phyloP scores from a whole-genome alignment of 805 yeast genomes.

The Wickerhamiella domercqiae region DNA sequence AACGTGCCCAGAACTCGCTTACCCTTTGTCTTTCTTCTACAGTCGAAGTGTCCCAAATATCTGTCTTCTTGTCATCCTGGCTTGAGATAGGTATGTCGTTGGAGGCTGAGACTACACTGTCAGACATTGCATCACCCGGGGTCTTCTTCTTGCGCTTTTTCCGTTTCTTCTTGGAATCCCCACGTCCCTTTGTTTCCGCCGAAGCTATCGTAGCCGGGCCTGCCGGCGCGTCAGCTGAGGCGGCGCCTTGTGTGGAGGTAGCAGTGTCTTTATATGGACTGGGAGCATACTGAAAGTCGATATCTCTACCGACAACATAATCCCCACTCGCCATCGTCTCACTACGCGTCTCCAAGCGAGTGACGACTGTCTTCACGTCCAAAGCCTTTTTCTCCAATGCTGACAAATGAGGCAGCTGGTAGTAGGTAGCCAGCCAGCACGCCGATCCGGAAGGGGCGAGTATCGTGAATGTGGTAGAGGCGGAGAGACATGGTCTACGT shows the following conservation, averaged over 20 bases:
- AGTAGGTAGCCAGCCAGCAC: too few relatives aligned
- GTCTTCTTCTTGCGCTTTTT: conserved; percentile 14
- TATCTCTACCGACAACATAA: conserved; percentile 17
- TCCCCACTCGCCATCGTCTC: conserved; percentile 15
- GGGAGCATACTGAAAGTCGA: conserved; percentile 12
- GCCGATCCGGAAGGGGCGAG: too few relatives aligned
- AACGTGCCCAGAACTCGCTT: conserved; percentile 48
- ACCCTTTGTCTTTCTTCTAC: conserved; percentile 37
- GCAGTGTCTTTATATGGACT: background rate
- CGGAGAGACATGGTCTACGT: too few relatives aligned
- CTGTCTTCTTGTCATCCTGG: background rate
- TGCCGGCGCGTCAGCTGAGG: background rate
- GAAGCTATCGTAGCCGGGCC: background rate
- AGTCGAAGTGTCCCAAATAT: conserved; percentile 31
- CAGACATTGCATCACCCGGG: background rate
- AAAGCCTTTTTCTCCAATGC: too few relatives aligned
- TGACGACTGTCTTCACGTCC: too few relatives aligned
- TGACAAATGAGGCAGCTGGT: too few relatives aligned
- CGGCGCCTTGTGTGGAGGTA: background rate
- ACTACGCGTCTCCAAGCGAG: background rate
- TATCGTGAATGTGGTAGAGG: too few relatives aligned
- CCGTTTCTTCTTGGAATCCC: conserved; percentile 8
- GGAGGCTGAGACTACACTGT: background rate
- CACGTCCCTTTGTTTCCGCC: background rate
- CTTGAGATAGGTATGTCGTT: too few relatives aligned